Percentiles rank a stretch among this genome's conserved stretches.
Conservation (phyloP, 495 filamentous ascomycete genomes). For the Annulohypoxylon stygium region DNA sequence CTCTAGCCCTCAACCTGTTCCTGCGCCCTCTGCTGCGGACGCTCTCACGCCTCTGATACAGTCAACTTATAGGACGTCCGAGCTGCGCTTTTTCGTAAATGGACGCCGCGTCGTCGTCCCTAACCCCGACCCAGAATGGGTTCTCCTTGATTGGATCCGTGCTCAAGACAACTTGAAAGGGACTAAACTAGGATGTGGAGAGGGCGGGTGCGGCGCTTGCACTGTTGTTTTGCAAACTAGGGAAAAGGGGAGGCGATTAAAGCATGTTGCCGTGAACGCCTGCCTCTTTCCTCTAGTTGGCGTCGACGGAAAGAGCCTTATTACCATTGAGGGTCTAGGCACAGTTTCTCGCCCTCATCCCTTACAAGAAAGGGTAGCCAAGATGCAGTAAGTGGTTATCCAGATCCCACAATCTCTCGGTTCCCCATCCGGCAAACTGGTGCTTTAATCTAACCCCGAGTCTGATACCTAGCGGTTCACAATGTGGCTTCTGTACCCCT, state of each 20-base stretch:
- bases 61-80: conserved; percentile 43
- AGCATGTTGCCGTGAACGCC: conserved; percentile 85
- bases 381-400: conserved; percentile 53
- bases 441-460: neutral
- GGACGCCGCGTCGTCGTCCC: conserved; percentile 46
- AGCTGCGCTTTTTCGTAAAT: conserved; percentile 53
- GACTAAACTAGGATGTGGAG: conserved; percentile 71
- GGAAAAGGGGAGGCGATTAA: conserved; percentile 79
- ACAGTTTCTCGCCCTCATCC: conserved; percentile 82
- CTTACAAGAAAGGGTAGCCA: conserved; percentile 82
- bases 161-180: conserved; percentile 44
- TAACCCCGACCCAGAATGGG: conserved; percentile 50
- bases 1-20: conserved; percentile 5
- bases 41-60: conserved; percentile 43
- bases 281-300: conserved; percentile 85
- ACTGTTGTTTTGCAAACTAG: conserved; percentile 88
- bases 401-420: neutral
- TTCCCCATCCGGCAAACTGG: neutral
- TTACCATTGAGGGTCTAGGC: conserved; percentile 89
- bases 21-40: conserved; percentile 36
- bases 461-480: conserved; percentile 59
- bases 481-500: conserved; percentile 82
- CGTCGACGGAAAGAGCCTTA: conserved; percentile 92
- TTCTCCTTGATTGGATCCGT: conserved; percentile 48
- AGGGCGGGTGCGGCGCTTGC: conserved; percentile 90